Evolutionary conservation across 2,329 filamentous ascomycete genomes (phyloP), one percentile per base, ranked within the genome.

Genomic region (Claviceps fusiformis): DNA sequence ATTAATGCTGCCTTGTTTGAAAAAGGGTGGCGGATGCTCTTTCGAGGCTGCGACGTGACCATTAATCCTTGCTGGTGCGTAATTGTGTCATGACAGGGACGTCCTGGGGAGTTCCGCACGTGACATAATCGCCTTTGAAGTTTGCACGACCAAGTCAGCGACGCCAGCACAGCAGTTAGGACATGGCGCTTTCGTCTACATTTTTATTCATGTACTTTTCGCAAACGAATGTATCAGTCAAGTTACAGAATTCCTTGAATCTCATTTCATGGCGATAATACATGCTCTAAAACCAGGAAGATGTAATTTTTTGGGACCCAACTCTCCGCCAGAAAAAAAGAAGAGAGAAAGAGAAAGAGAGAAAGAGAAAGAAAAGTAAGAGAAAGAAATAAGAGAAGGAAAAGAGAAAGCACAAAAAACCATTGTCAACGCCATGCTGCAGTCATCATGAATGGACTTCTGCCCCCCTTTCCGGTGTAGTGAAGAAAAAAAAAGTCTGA

Each of bases 21-120:
- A 61, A 63, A 60, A 43, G 58, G 58, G 54, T 58, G 57, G 59
- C 59, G 59, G 51, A 49, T 17, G 19, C 43, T 55, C 58, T 56
- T 57, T 56, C 49, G 56, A 54, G 3, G 48, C 29, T 37, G 39
- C 54, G 58, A 57, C 61, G 59, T 65, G 58, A 63, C 59, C 63
- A 62, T 3, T 29, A 33, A 33, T 15, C 46, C 27, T 47, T 8
- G 3, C 45, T 29, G 15, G 44, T n/a, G 46, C 45, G 27, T 31
- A 47, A 17, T 47, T 47, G 65, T 62, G 61, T 69, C 67, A 69
- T 68, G 53, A 45, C 19, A 29, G 59, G 41, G 6, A 58, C 53
- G 55, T 24, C 54, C 50, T 58, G 57, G 60, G 55, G 54, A 57
- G 55, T 56, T 45, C 46, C 52, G 11, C 66, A 68, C 67, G 66